phyloP scores from a whole-genome alignment of 2,329 filamentous ascomycete species.

The Claviceps arundinis region DNA sequence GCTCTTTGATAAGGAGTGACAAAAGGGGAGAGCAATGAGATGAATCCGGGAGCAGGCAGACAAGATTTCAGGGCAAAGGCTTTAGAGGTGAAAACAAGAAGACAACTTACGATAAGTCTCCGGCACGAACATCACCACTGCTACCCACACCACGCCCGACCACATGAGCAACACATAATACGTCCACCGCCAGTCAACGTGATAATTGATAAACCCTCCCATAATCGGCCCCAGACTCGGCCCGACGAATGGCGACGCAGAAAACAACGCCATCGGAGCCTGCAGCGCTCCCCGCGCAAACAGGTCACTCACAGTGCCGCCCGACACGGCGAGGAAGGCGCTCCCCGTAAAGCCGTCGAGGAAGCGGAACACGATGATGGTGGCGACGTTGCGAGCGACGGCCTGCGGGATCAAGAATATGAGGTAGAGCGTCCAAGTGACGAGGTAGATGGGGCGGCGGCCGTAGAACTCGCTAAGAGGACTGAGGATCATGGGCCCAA shows the following conservation, averaged over 20 bases:
- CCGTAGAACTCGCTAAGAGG: constrained; percentile 70
- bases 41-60: no score
- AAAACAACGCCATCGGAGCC: constrained; percentile 73
- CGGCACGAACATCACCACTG: constrained; percentile 61
- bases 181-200: constrained; percentile 64
- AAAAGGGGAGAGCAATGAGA: neutral
- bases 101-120: constrained; percentile 62
- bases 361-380: constrained; percentile 66
- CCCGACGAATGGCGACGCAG: constrained; percentile 50
- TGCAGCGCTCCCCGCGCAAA: constrained; percentile 57
- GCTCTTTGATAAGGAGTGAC: neutral
- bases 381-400: constrained; percentile 67
- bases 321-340: constrained; percentile 60
- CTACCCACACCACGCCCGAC: constrained; percentile 49
- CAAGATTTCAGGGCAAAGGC: no score
- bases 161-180: constrained; percentile 80
- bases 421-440: constrained; percentile 59
- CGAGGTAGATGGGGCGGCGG: constrained; percentile 65
- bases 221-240: constrained; percentile 45
- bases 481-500: constrained; percentile 49
- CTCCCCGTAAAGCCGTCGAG: constrained; percentile 60
- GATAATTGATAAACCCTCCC: constrained; percentile 74
- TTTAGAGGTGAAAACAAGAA: neutral
- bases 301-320: constrained; percentile 74
- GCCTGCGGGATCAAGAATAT: constrained; percentile 75